Conservation (phyloP, 2,329 filamentous ascomycete species). For the Monosporascus sp. region DNA sequence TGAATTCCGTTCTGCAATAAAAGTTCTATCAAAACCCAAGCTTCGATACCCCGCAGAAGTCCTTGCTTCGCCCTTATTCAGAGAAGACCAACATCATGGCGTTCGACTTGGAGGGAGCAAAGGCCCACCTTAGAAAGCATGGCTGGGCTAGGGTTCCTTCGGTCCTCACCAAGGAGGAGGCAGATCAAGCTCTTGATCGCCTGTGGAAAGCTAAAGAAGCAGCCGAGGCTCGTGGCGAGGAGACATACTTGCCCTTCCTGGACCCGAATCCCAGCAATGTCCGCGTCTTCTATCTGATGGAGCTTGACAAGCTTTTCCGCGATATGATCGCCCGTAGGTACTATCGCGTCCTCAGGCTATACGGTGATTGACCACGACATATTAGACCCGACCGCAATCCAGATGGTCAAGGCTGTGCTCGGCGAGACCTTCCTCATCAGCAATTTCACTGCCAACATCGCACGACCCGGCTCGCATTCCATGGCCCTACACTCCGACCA, state of each 20-base stretch:
- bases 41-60: too few species aligned
- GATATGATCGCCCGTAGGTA: conserved; percentile 5
- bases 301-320: conserved; percentile 11
- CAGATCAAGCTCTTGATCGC: not conserved
- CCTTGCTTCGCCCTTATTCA: too few species aligned
- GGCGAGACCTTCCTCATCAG: conserved; percentile 21
- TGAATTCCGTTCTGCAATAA: too few species aligned
- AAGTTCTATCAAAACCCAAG: too few species aligned
- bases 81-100: not conserved
- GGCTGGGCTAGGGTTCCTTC: conserved; percentile 7
- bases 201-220: not conserved
- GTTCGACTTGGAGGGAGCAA: conserved; percentile 1
- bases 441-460: conserved; percentile 32
- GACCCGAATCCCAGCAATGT: conserved; percentile 13
- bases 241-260: conserved; percentile 5
- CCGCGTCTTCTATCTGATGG: conserved; percentile 14
- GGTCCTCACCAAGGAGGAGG: conserved; percentile 8
- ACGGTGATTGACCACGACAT: too few species aligned
- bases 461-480: conserved; percentile 23
- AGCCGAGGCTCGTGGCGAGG: conserved; percentile 5
- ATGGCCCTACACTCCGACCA: conserved; percentile 30
- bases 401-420: conserved; percentile 5
- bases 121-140: conserved; percentile 7
- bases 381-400: conserved; percentile 6
- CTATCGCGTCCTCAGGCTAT: too few species aligned